Evolutionary conservation across 192 early-diverging fungal species (phyloP), one percentile per base, ranked within the genome.

Genomic region (Rhizophagus clarus): DNA sequence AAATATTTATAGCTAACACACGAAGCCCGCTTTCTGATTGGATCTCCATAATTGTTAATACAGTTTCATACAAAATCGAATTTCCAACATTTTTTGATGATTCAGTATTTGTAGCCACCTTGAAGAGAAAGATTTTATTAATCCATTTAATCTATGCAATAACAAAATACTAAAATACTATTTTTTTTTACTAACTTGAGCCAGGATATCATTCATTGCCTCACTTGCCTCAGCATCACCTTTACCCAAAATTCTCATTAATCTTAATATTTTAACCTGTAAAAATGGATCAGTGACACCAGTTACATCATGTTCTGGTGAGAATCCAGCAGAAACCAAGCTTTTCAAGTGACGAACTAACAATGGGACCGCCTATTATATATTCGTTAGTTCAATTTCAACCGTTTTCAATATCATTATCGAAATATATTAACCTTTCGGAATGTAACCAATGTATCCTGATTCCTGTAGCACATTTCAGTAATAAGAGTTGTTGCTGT

Each of bases 221-320:
- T 99, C 98, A 47, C 93, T 92, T 34, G 93, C 93, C 68, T 89
- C 89, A 7, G 90, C 88, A 79, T 97, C 94, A 79, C 92, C 89
- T 66, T 91, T 88, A n/a, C 92, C 95, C 40, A 98, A 88, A 70
- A 97, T 90, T 37, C 97, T 89, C 81, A 99, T 88, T 61, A 99
- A 87, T 3, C 96, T 90, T 63, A 99, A 83, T 32, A 97, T 91
- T 80, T 96, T 96, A 61, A 98, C 95, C 84, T 99, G 97, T 63
- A 99, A 85, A 87, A 99, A 99, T 42, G 98, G 98, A 84, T 99
- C 96, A n/a, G 94, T 95, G 56, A 99, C 92, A 42, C 96, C 97
- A 51, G 91, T 94, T 29, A 99, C 98, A 85, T 97, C 96, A 81
- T 99, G 96, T 84, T 99, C 98, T 24, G 96, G 91, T 34, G 94